A percentile compares a stretch with the other conserved stretches of the same genome.
phyloP scores from a whole-genome alignment of 106 monocot genomes.

The Xerophyta viscosa region DNA sequence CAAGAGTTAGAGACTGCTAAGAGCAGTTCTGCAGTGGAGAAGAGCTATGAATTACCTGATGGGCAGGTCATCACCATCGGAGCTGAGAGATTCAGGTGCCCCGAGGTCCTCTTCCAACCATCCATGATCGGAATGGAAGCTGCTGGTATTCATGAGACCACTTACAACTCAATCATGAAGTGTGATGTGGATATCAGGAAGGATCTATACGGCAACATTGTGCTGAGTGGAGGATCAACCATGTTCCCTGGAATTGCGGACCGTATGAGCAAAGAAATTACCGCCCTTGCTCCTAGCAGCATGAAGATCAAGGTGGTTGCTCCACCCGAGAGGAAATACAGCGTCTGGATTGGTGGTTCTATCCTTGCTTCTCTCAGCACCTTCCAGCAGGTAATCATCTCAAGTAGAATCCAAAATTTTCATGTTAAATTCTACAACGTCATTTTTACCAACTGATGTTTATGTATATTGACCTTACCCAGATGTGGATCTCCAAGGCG shows the following conservation, averaged over 20 bases:
- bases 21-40: conserved; percentile 17
- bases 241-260: conserved; percentile 31
- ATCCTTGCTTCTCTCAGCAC: conserved; percentile 28
- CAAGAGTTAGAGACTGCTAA: conserved; percentile 22
- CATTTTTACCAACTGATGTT: neutral
- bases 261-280: conserved; percentile 28
- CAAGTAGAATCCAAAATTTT: neutral
- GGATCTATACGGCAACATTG: conserved; percentile 25
- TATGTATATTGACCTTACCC: neutral
- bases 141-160: conserved; percentile 28
- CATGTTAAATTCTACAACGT: neutral
- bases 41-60: conserved; percentile 23
- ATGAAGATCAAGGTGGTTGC: conserved; percentile 35
- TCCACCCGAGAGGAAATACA: conserved; percentile 24
- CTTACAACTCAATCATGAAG: conserved; percentile 33
- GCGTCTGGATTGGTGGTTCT: conserved; percentile 30
- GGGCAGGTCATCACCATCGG: conserved; percentile 23
- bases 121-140: conserved; percentile 25
- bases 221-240: conserved; percentile 25
- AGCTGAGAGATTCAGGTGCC: conserved; percentile 28
- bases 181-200: conserved; percentile 31
- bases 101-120: conserved; percentile 33
- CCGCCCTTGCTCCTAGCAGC: conserved; percentile 24
- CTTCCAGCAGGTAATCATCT: conserved; percentile 22
- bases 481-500: conserved; percentile 15